Base-by-base conservation (phyloP, 2,329 filamentous ascomycete genomes). In the Chalara sp. region DNA sequence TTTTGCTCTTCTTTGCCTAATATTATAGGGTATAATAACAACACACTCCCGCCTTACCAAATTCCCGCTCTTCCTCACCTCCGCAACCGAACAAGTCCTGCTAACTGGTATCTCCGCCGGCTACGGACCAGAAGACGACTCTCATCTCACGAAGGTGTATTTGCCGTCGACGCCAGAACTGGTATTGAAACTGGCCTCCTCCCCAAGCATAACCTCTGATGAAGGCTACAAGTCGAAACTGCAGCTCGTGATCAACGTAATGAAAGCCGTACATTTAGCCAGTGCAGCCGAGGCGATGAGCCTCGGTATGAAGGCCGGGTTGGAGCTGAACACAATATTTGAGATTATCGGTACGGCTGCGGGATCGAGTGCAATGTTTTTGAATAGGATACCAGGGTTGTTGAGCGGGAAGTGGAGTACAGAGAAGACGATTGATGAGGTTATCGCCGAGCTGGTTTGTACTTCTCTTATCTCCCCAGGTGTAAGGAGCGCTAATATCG, bases 241-340 rank as follows among this genome's bases (percentile, higher is more conserved):
- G 58, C 21, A 21, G 21, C 73, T 80, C 45, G 73, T 81, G 46
- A 76, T 81, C 59, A 76, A 81, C 56, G 71, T 81, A 5, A 72
- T 83, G 41, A 76, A 77, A 1, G 79, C 76, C 1, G 75, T 80
- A 5, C 78, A 83, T 60, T 80, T 83, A 44, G 71, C 77, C 3
- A 68, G 74, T 0, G 71, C 77, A 2, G 72, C 72, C 12, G 80
- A 83, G 62, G 76, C 75, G 0, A 78, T 81, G 70, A 76, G 76
- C 1, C 72, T 82, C 47, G 78, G 74, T 2, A 74, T 75, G 3
- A 70, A 71, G 7, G 68, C 79, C 4, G 77, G 76, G 1, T 58
- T 81, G 30, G 75, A 81, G 51, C 73, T 76, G 0, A 66, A 72
- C 49, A 67, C 70, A 3, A 66, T 79, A 5, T 71, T 66, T 47